phyloP scores from a whole-genome alignment of 2,329 filamentous ascomycete species.

The Meredithiella fracta region DNA sequence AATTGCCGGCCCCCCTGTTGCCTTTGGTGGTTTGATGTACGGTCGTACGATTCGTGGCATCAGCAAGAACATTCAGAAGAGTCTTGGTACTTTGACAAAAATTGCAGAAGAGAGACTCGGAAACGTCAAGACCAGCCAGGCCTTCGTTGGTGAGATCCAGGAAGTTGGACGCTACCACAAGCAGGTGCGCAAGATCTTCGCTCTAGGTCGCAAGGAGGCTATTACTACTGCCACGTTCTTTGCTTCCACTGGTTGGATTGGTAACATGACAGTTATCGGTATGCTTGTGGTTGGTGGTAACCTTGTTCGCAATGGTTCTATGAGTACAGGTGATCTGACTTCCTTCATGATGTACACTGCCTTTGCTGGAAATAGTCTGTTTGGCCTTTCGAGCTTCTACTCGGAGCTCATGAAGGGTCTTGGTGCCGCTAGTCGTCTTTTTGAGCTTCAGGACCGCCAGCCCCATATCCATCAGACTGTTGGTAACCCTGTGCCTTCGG shows the following conservation, averaged over 20 bases:
- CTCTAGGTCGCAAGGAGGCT: conserved; percentile 72
- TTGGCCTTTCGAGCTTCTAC: conserved; percentile 90
- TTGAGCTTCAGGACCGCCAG: conserved; percentile 83
- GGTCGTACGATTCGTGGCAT: conserved; percentile 77
- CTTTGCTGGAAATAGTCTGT: conserved; percentile 69
- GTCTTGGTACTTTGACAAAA: conserved; percentile 81
- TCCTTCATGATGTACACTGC: conserved; percentile 98
- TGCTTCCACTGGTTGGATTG: conserved; percentile 68
- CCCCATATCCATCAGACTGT: conserved; percentile 77
- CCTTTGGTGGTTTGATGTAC: conserved; percentile 79
- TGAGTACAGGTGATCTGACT: conserved; percentile 81
- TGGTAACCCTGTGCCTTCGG: conserved; percentile 62
- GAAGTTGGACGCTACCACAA: conserved; percentile 84
- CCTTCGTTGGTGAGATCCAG: conserved; percentile 82
- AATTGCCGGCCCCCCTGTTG: conserved; percentile 79
- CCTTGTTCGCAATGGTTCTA: conserved; percentile 71
- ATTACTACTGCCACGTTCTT: conserved; percentile 86
- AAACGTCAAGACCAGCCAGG: conserved; percentile 91
- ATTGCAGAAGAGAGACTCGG: conserved; percentile 96
- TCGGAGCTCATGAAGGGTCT: conserved; percentile 98
- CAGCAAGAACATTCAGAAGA: conserved; percentile 85
- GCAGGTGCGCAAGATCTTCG: conserved; percentile 83
- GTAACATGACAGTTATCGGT: conserved; percentile 89
- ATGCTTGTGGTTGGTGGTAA: conserved; percentile 80
- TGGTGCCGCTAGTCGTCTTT: conserved; percentile 86